Evolutionary conservation across 1,284 basidiomycete species (phyloP).

Genomic region (Rhodotorula sp.): DNA sequence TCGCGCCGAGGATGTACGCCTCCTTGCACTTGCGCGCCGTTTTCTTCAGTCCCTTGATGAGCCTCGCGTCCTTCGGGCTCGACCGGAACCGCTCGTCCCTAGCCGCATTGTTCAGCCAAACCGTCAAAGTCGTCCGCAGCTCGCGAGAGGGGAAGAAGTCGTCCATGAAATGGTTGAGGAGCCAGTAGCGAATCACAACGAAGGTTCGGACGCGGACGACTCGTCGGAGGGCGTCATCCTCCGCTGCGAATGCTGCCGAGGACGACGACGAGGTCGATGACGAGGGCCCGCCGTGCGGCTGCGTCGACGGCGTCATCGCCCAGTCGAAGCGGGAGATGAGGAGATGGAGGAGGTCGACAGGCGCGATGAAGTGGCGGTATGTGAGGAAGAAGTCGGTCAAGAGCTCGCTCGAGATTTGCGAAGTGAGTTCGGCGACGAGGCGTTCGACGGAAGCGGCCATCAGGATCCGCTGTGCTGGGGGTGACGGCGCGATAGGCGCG

Average conservation of each 20-base stretch:
- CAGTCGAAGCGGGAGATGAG: conserved; percentile 81
- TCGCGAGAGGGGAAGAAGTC: conserved; percentile 80
- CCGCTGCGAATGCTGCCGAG: conserved; percentile 40
- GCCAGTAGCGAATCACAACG: conserved; percentile 79
- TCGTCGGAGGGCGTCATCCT: conserved; percentile 58
- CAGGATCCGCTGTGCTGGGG: conserved; percentile 47
- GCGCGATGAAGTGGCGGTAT: conserved; percentile 73
- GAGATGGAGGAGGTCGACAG: conserved; percentile 70
- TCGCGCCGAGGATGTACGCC: conserved; percentile 47
- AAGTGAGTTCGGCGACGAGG: conserved; percentile 83
- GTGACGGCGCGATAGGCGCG: too few relatives aligned
- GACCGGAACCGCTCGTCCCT: conserved; percentile 63
- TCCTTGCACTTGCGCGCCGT: conserved; percentile 73
- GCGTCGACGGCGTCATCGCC: conserved; percentile 55
- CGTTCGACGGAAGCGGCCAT: conserved; percentile 83
- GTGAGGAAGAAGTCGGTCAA: conserved; percentile 77
- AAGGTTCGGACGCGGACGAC: conserved; percentile 81
- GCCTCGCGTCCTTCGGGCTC: conserved; percentile 66
- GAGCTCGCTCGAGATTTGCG: conserved; percentile 76
- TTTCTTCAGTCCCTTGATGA: conserved; percentile 74
- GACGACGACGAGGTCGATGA: neutral
- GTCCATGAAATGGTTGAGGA: conserved; percentile 77
- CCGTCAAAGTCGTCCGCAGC: conserved; percentile 64
- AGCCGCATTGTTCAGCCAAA: conserved; percentile 73
- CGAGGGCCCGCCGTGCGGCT: neutral